Conservation (phyloP, 805 yeast species). For the Lachancea lanzarotensis region DNA sequence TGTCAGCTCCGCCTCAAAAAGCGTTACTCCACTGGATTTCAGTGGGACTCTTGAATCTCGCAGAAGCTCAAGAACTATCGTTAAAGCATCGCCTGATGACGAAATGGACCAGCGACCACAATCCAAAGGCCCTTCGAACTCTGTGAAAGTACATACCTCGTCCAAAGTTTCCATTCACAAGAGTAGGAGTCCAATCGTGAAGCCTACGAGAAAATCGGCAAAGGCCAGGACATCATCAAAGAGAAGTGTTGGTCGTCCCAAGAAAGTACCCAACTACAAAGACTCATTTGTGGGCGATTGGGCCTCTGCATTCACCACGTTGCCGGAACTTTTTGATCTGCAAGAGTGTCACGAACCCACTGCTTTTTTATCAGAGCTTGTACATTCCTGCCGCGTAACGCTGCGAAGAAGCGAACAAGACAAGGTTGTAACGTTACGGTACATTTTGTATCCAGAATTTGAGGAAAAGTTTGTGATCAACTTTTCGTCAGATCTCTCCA, state of each 20-base stretch:
- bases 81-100: neutral
- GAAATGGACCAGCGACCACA: neutral
- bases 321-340: conserved; percentile 13
- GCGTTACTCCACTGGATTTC: too few species aligned
- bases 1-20: too few species aligned
- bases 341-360: conserved; percentile 6
- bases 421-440: conserved; percentile 10
- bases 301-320: neutral
- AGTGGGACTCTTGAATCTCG: neutral
- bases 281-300: conserved; percentile 2
- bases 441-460: conserved; percentile 19
- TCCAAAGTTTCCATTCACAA: neutral
- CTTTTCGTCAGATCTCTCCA: conserved; percentile 12
- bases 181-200: neutral
- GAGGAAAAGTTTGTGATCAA: conserved; percentile 24
- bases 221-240: neutral
- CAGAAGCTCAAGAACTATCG: neutral
- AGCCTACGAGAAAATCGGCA: neutral
- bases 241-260: neutral
- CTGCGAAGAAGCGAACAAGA: conserved; percentile 4
- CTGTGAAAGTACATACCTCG: neutral
- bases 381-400: conserved; percentile 11
- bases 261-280: neutral
- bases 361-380: conserved; percentile 7
- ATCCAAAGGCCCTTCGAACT: neutral